Base-by-base conservation (phyloP, 2,329 filamentous ascomycete genomes). In the Fusarium coicis region DNA sequence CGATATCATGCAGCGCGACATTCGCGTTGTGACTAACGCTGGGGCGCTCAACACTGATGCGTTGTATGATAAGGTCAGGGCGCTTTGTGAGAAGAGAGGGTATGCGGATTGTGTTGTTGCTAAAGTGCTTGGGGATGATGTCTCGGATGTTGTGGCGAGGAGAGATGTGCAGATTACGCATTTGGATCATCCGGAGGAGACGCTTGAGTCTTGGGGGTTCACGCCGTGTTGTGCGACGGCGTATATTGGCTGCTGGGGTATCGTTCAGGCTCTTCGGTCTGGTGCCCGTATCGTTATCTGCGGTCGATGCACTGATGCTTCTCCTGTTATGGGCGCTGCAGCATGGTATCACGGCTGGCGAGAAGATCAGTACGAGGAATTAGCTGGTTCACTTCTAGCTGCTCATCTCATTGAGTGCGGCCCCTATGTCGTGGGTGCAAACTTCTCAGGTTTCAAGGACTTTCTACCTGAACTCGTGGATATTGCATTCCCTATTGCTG, bases 301-400 rank as follows among this genome's bases (percentile, higher is more conserved):
- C 59, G 86, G 86, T 0, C 81, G 86, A 8, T 85, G 85, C 3
- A 82, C 85, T 1, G 86, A 87, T 70, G 86, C 87, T 1, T 85
- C 83, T 5, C 87, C 86, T 0, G 87, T 89, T 0, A 88, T 90
- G 64, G 88, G 85, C 0, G 87, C 87, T 0, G 88, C 88, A 0
- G 85, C 85, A 74, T 90, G 83, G 80, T 90, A 87, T 85, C 84
- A 90, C 59, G 79, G 81, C 3, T 91, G 88, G 89, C 66, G 70
- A 1, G 82, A 85, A 21, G 82, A 80, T 0, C 82, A 85, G 30
- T 87, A 84, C 26, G 84, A 90, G 65, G 73, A 81, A 23, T 80
- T 90, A 9, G 88, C 88, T 0, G 85, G 85, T 0, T 80, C 86
- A 0, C 75, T 89, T 0, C 77, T 89, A 8, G 86, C 86, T 1